phyloP scores from a whole-genome alignment of 2,329 filamentous ascomycete genomes.

The Trichophyton mentagrophytes region DNA sequence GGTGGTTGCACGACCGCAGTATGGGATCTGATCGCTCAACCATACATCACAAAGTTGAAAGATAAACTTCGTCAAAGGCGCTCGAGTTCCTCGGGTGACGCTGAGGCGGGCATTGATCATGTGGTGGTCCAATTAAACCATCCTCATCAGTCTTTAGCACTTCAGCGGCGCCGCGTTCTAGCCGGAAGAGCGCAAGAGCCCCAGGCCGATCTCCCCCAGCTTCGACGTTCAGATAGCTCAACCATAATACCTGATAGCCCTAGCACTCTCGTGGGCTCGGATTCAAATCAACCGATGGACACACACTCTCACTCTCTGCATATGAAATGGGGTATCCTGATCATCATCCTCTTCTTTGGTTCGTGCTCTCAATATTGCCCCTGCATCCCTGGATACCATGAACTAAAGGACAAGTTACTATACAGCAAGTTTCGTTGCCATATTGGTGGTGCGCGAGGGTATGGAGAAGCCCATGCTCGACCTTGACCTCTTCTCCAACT shows the following conservation, averaged over 20 bases:
- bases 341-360: conserved; percentile 40
- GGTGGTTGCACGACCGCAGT: conserved; percentile 42
- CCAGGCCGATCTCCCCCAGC: background rate
- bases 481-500: conserved; percentile 55
- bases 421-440: conserved; percentile 40
- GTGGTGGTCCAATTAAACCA: conserved; percentile 8
- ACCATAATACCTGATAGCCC: background rate
- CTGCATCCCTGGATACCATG: background rate
- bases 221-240: background rate
- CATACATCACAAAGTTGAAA: conserved; percentile 28
- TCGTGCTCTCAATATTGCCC: conserved; percentile 8
- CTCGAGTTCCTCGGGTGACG: conserved; percentile 8
- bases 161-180: conserved; percentile 12
- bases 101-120: conserved; percentile 10
- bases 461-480: conserved; percentile 33
- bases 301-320: conserved; percentile 11
- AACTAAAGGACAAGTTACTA: background rate
- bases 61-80: conserved; percentile 14
- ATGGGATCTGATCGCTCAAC: conserved; percentile 45
- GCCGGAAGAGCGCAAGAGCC: conserved; percentile 6
- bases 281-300: conserved; percentile 2
- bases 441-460: conserved; percentile 40
- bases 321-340: conserved; percentile 13
- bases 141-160: background rate
- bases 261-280: background rate